Conservation (phyloP, 2,329 filamentous ascomycete species). For the Cucurbitaria berberidis region DNA sequence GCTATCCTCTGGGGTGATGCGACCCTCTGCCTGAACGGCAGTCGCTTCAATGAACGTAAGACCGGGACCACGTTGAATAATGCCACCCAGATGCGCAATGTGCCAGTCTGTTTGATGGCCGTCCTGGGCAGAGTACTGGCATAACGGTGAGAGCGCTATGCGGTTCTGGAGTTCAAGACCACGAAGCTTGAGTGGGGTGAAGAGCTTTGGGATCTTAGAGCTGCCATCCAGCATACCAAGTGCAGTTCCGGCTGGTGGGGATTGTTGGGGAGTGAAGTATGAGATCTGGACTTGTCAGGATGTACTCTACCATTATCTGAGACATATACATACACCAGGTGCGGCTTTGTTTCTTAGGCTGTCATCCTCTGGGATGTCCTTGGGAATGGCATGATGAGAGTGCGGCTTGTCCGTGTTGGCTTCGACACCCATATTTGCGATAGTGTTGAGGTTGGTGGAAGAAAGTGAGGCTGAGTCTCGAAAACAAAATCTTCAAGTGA, state of each 20-base stretch:
- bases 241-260: conserved; percentile 56
- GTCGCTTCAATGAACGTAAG: conserved; percentile 81
- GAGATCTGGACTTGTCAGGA: conserved; percentile 40
- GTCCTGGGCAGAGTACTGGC: conserved; percentile 70
- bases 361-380: conserved; percentile 40
- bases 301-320: no score
- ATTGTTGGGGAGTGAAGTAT: conserved; percentile 57
- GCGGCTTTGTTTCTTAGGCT: conserved; percentile 51
- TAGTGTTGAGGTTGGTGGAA: neutral
- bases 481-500: conserved; percentile 1
- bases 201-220: conserved; percentile 63
- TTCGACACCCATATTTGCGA: conserved; percentile 30
- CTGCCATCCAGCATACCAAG: conserved; percentile 56
- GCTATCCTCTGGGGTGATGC: conserved; percentile 80
- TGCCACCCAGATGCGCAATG: conserved; percentile 80
- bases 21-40: conserved; percentile 73
- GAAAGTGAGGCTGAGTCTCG: neutral
- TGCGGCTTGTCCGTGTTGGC: conserved; percentile 33
- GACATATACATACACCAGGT: conserved; percentile 47
- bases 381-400: conserved; percentile 41
- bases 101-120: conserved; percentile 83
- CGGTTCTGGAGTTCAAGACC: conserved; percentile 71
- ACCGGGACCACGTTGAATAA: conserved; percentile 75
- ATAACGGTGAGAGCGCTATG: conserved; percentile 60
- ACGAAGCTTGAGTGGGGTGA: conserved; percentile 63